Percentiles rank a stretch among this genome's conserved stretches.
Conservation (phyloP, 169 alveolate genomes). For the Babesia bovis region DNA sequence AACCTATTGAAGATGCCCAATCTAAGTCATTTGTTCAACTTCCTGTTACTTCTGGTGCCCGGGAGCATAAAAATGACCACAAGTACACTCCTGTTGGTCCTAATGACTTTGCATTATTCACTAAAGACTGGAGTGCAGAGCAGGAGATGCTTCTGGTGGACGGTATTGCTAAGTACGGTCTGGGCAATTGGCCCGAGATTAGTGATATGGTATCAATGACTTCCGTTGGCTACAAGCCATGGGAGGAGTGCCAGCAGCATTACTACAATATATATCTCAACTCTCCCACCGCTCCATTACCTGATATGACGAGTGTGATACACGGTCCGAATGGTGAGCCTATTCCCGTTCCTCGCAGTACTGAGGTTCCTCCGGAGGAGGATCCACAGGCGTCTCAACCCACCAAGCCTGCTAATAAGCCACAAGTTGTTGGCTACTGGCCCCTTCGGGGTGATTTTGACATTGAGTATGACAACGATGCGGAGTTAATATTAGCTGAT, state of each 20-base stretch:
- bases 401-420: slow-evolving; percentile 73
- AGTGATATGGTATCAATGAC: slow-evolving; percentile 73
- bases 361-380: slow-evolving; percentile 44
- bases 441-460: slow-evolving; percentile 98
- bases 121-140: slow-evolving; percentile 88
- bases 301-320: slow-evolving; percentile 59
- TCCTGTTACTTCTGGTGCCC: slow-evolving; percentile 9
- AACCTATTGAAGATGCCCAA: slow-evolving; percentile 64
- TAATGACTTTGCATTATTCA: slow-evolving; percentile 81
- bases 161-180: slow-evolving; percentile 87
- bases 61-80: slow-evolving; percentile 80
- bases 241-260: slow-evolving; percentile 81
- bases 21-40: slow-evolving; percentile 49
- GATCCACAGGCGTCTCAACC: slow-evolving; percentile 56
- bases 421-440: slow-evolving; percentile 90
- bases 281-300: slow-evolving; percentile 81
- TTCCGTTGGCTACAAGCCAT: slow-evolving; percentile 71
- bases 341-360: slow-evolving; percentile 41
- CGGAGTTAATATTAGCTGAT: slow-evolving; percentile 95
- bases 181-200: slow-evolving; percentile 88
- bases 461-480: slow-evolving; percentile 97
- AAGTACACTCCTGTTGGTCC: slow-evolving; percentile 87
- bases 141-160: slow-evolving; percentile 87
- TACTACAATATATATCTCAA: slow-evolving; percentile 76
- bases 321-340: slow-evolving; percentile 57